Evolutionary conservation across 2,329 filamentous ascomycete genomes (phyloP).

Genomic region (Pseudocercospora macadamiae): DNA sequence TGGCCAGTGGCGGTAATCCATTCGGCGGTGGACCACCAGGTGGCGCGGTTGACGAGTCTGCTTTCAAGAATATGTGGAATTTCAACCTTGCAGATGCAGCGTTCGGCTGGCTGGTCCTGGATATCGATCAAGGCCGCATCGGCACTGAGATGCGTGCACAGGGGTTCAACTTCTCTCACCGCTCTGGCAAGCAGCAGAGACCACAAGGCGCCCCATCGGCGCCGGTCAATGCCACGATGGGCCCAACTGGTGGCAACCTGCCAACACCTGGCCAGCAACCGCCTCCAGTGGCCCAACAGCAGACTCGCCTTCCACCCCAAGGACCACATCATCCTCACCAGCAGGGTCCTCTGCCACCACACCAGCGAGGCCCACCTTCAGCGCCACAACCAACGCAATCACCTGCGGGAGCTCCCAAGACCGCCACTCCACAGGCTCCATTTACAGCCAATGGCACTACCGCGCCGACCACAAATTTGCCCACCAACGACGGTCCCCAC

Average conservation of each 20-base stretch:
- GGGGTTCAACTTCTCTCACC: constrained; percentile 98
- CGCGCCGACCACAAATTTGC: constrained; percentile 33
- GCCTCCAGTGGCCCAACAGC: constrained; percentile 41
- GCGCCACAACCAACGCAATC: constrained; percentile 27
- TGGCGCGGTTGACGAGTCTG: constrained; percentile 94
- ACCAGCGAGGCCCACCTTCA: constrained; percentile 31
- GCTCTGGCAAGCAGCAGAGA: constrained; percentile 70
- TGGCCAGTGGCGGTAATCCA: constrained; percentile 92
- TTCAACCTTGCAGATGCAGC: constrained; percentile 97
- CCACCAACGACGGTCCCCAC: constrained; percentile 43
- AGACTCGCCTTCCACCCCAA: constrained; percentile 33
- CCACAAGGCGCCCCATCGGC: constrained; percentile 44
- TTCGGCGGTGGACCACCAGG: constrained; percentile 85
- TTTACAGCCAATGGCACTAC: constrained; percentile 35
- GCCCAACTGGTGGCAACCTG: constrained; percentile 42
- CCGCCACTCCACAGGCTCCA: constrained; percentile 30
- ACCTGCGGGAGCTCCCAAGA: constrained; percentile 33
- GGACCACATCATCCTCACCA: constrained; percentile 34
- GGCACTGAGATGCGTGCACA: constrained; percentile 98
- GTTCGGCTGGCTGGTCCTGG: constrained; percentile 92
- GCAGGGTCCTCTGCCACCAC: constrained; percentile 28
- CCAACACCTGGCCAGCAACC: constrained; percentile 46
- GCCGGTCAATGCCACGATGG: constrained; percentile 41
- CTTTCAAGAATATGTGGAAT: constrained; percentile 99
- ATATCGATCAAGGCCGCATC: constrained; percentile 93